Conservation (phyloP, 345 rosid genomes). For the Eucalyptus dawsonii region DNA sequence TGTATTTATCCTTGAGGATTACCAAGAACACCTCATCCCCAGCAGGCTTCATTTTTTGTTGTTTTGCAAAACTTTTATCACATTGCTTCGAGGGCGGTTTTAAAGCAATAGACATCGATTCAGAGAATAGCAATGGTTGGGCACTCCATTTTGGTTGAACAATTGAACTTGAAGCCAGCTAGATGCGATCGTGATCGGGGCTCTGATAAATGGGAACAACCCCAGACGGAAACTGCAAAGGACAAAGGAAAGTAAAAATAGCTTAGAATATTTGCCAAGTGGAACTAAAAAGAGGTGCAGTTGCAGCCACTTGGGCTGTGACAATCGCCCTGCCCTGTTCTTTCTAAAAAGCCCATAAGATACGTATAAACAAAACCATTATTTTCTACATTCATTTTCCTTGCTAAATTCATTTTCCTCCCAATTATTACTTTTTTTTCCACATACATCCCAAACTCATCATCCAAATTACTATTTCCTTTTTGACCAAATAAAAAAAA, state of each 20-base stretch:
- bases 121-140: background rate
- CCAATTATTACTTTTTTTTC: background rate
- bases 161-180: background rate
- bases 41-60: background rate
- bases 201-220: background rate
- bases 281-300: background rate
- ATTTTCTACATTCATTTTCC: background rate
- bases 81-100: background rate
- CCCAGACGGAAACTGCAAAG: background rate
- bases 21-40: background rate
- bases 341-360: background rate
- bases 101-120: background rate
- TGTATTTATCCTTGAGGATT: background rate
- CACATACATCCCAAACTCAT: background rate
- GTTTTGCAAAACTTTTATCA: background rate
- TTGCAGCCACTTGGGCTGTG: background rate
- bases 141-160: background rate
- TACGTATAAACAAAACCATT: background rate
- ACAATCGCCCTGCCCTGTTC: background rate
- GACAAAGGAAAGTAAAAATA: background rate
- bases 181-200: background rate
- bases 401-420: background rate
- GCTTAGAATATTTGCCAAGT: background rate
- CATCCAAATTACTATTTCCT: background rate
- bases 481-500: fast-evolving